Evolutionary conservation across 2,329 filamentous ascomycete genomes (phyloP), one percentile per base, ranked within the genome.

Genomic region (Madurella fahalii): DNA sequence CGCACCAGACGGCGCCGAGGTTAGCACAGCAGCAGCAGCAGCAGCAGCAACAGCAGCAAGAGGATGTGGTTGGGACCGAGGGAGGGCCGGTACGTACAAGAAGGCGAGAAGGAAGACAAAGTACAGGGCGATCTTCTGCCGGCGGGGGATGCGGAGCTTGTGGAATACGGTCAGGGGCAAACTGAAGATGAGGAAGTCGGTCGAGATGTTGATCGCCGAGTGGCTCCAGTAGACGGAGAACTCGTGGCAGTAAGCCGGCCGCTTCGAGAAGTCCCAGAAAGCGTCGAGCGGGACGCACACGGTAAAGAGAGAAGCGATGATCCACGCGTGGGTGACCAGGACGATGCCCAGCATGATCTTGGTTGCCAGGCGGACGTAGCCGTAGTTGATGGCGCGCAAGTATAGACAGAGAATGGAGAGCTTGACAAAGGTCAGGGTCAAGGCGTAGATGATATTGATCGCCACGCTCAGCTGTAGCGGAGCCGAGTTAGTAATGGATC

Each of bases 381-480:
- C 37, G 37, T 53, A 53, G 11, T 7, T 37, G 8, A 53, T 16
- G 16, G 40, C 50, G 18, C 50, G 50, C 17, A 53, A 32, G 44
- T 53, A 53, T 9, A 53, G 44, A n/a, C 50, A 53, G 16, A 53
- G 37, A 15, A 53, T 47, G 3, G 50, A 53, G 11, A 53, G 13
- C 13, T 53, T 53, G 20, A 43, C 44, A 18, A 42, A 47, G 39
- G 44, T 47, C 18, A 53, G 34, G 44, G 32, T 42, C n/a, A 43
- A 15, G 15, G 47, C 30, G 51, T 53, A 53, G 30, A 48, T 42
- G 44, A 53, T 47, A 11, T 44, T 43, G 5, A 17, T 20, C 39
- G 39, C 34, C 15, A 48, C n/a, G 16, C 44, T 40, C n/a, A 44
- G 13, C 46, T 40, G 34, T 16, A 15, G 37, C 16, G 20, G 40